Percentiles rank a stretch among this genome's conserved stretches.
Evolutionary conservation across 2,329 filamentous ascomycete genomes (phyloP).

Genomic region (Fusarium sp.): DNA sequence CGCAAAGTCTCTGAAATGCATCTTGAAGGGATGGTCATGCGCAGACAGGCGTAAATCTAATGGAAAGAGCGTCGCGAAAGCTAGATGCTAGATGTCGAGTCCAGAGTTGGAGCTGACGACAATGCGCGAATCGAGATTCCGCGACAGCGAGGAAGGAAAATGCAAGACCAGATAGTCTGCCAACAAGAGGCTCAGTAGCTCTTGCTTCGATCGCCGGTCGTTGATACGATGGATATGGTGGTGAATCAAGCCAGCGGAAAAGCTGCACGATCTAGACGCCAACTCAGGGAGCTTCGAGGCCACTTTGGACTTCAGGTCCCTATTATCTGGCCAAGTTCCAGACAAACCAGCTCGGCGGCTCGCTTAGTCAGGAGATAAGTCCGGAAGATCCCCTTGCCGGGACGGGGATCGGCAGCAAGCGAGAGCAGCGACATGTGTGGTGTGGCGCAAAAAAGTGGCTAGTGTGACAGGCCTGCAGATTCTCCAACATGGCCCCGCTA

Average conservation of each 20-base stretch:
- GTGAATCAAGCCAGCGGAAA: constrained; percentile 35
- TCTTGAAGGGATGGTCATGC: constrained; percentile 51
- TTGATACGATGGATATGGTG: constrained; percentile 17
- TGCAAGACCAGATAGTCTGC: not conserved
- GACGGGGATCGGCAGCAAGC: constrained; percentile 7
- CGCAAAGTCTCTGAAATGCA: constrained; percentile 61
- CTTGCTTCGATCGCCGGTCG: not conserved
- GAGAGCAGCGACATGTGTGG: not conserved
- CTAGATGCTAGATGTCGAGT: constrained; percentile 16
- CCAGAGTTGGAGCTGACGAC: constrained; percentile 35
- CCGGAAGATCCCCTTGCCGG: constrained; percentile 32
- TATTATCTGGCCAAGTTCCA: constrained; percentile 45
- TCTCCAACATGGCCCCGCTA: constrained; percentile 42
- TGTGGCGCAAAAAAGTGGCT: constrained; percentile 28
- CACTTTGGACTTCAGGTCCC: constrained; percentile 21
- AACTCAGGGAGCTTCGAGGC: constrained; percentile 42
- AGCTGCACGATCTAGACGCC: constrained; percentile 35
- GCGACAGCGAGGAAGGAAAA: not conserved
- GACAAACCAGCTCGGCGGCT: constrained; percentile 9
- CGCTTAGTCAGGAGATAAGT: constrained; percentile 43
- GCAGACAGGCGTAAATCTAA: constrained; percentile 19
- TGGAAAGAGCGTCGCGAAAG: constrained; percentile 31
- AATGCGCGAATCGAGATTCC: constrained; percentile 36
- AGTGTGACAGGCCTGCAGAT: constrained; percentile 5
- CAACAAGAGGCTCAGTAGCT: not conserved